A percentile compares a stretch with the other conserved stretches of the same genome.
Conservation (phyloP, 78 protist genomes). For the Planoprotostelium fungivorum region DNA sequence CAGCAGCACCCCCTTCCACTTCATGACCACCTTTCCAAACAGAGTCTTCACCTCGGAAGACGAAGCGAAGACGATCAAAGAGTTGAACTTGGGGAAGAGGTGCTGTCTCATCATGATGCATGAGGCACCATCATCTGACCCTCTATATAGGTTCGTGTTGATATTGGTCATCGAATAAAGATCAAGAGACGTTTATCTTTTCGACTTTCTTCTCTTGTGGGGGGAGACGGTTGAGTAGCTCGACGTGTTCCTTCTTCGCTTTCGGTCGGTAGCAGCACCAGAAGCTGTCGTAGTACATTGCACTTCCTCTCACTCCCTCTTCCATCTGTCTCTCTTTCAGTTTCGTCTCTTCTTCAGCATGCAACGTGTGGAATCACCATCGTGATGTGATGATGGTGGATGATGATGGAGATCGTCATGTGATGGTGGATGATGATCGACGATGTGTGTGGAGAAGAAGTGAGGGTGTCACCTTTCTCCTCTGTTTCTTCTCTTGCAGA, state of each 20-base stretch:
- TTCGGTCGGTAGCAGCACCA: background rate
- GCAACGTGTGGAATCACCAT: background rate
- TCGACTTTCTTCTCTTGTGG: too few species aligned
- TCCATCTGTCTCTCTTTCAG: background rate
- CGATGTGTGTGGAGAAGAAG: too few species aligned
- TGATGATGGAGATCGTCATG: background rate
- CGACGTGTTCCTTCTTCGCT: too few species aligned
- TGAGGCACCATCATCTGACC: too few species aligned
- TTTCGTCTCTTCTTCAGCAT: background rate
- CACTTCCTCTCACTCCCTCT: background rate
- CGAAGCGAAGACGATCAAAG: background rate
- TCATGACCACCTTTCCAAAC: background rate
- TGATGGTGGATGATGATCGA: background rate
- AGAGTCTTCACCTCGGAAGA: background rate
- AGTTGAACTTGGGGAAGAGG: background rate
- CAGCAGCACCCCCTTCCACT: background rate
- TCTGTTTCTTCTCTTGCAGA: background rate
- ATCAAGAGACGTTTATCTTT: too few species aligned
- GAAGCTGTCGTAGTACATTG: background rate
- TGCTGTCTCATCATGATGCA: too few species aligned
- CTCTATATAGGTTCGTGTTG: too few species aligned
- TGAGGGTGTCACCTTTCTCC: background rate
- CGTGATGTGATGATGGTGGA: background rate
- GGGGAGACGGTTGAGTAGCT: too few species aligned
- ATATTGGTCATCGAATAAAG: too few species aligned